phyloP scores from a whole-genome alignment of 441 rosid genomes.

The Rhodomyrtus psidioides region DNA sequence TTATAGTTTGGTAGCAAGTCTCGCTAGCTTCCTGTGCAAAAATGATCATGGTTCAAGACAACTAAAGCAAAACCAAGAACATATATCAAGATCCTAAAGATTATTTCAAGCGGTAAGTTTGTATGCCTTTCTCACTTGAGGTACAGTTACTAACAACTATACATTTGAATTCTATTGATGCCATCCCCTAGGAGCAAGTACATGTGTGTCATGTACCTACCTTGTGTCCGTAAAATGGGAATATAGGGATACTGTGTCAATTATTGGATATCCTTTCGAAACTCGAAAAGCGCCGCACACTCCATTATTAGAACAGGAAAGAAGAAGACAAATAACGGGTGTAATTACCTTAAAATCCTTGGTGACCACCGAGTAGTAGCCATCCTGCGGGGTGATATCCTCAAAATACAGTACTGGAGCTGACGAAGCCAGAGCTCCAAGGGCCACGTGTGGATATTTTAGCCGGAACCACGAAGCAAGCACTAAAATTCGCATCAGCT shows the following conservation, averaged over 20 bases:
- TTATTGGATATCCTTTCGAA: neutral
- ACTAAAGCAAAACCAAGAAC: neutral
- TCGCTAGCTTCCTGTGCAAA: neutral
- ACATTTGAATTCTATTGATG: neutral
- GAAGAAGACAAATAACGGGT: neutral
- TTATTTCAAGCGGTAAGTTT: neutral
- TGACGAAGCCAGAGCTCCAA: slow-evolving; percentile 55
- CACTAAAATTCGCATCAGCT: slow-evolving; percentile 11
- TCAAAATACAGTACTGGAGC: slow-evolving; percentile 53
- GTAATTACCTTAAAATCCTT: slow-evolving; percentile 41
- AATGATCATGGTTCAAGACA: neutral
- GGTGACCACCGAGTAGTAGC: slow-evolving; percentile 31
- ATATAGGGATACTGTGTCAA: neutral
- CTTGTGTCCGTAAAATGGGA: neutral
- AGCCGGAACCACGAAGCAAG: slow-evolving; percentile 50
- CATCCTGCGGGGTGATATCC: slow-evolving; percentile 33
- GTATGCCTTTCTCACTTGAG: neutral
- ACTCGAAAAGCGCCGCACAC: neutral
- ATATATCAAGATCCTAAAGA: neutral
- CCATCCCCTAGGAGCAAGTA: neutral
- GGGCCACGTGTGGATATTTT: slow-evolving; percentile 48
- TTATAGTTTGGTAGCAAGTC: slow-evolving; percentile 12
- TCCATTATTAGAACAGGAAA: neutral
- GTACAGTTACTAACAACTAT: neutral
- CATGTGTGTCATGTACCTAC: neutral